Conservation (phyloP, 169 alveolate genomes). For the Neospora caninum region DNA sequence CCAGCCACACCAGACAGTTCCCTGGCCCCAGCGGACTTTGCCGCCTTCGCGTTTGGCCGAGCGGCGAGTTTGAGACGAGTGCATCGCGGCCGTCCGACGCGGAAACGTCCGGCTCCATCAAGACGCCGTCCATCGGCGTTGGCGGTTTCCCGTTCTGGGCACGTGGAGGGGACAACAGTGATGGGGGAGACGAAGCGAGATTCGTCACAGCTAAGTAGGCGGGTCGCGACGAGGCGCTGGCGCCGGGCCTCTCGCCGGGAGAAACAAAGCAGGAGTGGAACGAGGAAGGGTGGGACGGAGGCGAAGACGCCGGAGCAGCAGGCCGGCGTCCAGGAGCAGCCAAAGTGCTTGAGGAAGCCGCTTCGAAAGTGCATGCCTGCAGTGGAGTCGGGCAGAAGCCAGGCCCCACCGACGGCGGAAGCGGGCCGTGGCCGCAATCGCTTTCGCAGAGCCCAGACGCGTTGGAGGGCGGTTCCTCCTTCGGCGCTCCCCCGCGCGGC, state of each 20-base stretch:
- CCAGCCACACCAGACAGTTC: constrained; percentile 15
- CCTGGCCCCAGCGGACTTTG: neutral
- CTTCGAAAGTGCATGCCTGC: neutral
- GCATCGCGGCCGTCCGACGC: no score
- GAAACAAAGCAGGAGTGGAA: neutral
- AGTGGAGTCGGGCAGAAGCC: neutral
- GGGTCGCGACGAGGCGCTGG: neutral
- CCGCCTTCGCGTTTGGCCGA: neutral
- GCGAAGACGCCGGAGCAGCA: neutral
- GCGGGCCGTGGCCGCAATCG: no score
- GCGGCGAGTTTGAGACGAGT: neutral
- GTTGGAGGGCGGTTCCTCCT: neutral
- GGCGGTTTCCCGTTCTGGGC: neutral
- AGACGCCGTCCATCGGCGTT: neutral
- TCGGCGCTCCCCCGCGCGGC: neutral
- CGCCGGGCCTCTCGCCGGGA: neutral
- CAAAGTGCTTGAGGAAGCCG: neutral
- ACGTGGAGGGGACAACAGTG: neutral
- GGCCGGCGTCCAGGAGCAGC: neutral
- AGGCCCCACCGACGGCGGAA: neutral
- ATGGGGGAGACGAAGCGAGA: neutral
- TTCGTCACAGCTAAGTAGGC: neutral
- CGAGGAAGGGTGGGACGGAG: neutral
- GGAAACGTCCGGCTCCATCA: neutral
- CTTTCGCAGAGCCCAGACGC: neutral